Percentiles rank a stretch among this genome's conserved stretches.
Evolutionary conservation across 129 eudicot species (phyloP).

Genomic region (Sambucus nigra): DNA sequence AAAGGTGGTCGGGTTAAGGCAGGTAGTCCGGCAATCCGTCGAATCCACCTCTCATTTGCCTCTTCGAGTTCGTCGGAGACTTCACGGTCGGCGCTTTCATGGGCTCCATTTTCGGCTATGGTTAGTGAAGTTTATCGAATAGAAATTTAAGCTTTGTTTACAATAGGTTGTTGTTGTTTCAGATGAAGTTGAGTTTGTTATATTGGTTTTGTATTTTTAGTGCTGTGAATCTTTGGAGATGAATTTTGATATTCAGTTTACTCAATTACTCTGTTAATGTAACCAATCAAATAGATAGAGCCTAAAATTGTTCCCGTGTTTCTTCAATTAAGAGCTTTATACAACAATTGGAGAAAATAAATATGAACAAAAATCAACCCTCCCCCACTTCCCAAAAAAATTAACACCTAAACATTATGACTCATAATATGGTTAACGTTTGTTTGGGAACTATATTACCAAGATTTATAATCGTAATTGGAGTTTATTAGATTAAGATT

Average conservation of each 20-base stretch:
- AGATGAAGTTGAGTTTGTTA: not conserved
- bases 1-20: too few relatives aligned
- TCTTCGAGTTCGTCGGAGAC: conserved; percentile 49
- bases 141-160: not conserved
- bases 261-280: not conserved
- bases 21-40: conserved; percentile 34
- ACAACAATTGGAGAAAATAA: too few relatives aligned
- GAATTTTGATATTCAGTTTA: conserved; percentile 4
- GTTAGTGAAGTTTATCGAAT: conserved; percentile 13
- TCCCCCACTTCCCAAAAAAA: too few relatives aligned
- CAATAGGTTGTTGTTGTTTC: not conserved
- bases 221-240: not conserved
- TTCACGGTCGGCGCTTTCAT: conserved; percentile 67
- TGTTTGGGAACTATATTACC: not conserved
- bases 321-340: too few relatives aligned
- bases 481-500: too few relatives aligned
- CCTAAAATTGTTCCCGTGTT: not conserved
- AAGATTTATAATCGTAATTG: not conserved
- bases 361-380: too few relatives aligned
- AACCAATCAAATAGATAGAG: not conserved
- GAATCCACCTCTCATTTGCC: conserved; percentile 56
- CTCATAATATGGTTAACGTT: too few relatives aligned
- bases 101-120: conserved; percentile 87
- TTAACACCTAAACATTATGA: too few relatives aligned
- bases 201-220: not conserved